Conservation (phyloP, 1,139 yeast species). For the Geotrichum carabidarum region DNA sequence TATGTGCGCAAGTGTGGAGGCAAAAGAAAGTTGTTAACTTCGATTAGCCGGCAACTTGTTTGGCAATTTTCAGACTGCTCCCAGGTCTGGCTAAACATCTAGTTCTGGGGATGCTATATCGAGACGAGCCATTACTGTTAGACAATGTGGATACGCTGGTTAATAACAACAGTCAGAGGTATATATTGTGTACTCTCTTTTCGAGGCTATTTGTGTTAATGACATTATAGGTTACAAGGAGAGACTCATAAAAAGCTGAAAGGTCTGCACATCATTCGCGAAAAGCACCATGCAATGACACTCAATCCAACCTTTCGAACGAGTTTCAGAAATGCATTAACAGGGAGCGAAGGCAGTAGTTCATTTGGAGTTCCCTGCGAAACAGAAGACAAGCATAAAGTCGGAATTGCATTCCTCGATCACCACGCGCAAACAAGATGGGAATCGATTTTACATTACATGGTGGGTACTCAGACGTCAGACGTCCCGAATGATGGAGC, state of each 20-base stretch:
- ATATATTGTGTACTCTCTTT: background rate
- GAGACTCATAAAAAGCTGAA: constrained; percentile 78
- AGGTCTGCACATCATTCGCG: constrained; percentile 69
- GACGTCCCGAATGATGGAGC: constrained; percentile 49
- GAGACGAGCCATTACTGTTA: constrained; percentile 65
- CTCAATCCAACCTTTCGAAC: constrained; percentile 69
- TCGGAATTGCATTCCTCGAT: constrained; percentile 64
- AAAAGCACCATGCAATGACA: constrained; percentile 50
- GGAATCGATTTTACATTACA: constrained; percentile 93
- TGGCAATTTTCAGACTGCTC: constrained; percentile 79
- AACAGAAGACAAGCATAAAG: constrained; percentile 47
- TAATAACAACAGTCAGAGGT: constrained; percentile 40
- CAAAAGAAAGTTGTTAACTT: background rate
- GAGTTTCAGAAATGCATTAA: constrained; percentile 74
- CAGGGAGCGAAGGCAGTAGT: constrained; percentile 54
- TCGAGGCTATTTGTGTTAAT: background rate
- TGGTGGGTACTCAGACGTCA: constrained; percentile 76
- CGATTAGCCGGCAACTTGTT: constrained; percentile 80
- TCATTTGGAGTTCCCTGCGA: constrained; percentile 56
- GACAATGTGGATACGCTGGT: constrained; percentile 75
- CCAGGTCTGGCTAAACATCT: constrained; percentile 88
- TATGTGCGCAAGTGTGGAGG: constrained; percentile 9
- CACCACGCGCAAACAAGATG: constrained; percentile 79
- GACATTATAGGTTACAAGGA: constrained; percentile 45
- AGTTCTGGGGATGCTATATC: constrained; percentile 80